A percentile compares a stretch with the other conserved stretches of the same genome.
These are phyloP conservation scores for Huntiella bhutanensis DNA, from an alignment of 2,329 filamentous ascomycete species.

Conservation along the genomic window DNA sequence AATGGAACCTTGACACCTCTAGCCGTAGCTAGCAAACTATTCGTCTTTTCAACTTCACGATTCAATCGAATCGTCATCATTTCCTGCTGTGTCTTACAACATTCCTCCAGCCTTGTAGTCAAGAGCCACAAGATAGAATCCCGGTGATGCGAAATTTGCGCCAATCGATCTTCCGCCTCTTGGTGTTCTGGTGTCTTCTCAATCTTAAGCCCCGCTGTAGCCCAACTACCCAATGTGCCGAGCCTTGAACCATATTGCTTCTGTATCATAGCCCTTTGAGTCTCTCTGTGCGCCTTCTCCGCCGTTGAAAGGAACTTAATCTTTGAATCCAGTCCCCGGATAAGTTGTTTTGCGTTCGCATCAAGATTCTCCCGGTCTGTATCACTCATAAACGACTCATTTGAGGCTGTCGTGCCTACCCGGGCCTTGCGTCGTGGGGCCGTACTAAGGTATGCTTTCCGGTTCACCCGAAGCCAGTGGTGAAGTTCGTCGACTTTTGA, in stretches of 20 bases:
- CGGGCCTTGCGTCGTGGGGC: constrained; percentile 56
- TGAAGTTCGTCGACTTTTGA: constrained; percentile 67
- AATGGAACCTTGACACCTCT: constrained; percentile 17
- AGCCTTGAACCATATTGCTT: constrained; percentile 50
- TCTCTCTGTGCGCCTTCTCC: constrained; percentile 63
- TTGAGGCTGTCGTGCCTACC: constrained; percentile 26
- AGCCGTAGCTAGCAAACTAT: constrained; percentile 58
- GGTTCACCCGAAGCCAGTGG: constrained; percentile 61
- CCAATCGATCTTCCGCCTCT: constrained; percentile 49
- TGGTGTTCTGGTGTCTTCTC: constrained; percentile 45
- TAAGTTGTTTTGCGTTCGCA: constrained; percentile 64
- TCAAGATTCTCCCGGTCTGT: constrained; percentile 73
- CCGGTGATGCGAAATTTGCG: constrained; percentile 48
- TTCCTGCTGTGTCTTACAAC: constrained; percentile 57
- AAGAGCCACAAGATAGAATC: constrained; percentile 75
- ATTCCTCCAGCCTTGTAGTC: constrained; percentile 54
- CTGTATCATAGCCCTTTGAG: constrained; percentile 48
- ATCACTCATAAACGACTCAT: constrained; percentile 42
- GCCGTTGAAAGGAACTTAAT: constrained; percentile 66
- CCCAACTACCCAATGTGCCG: constrained; percentile 46
- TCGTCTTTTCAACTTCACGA: constrained; percentile 74
- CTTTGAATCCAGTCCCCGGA: constrained; percentile 67
- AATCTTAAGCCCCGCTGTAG: constrained; percentile 39
- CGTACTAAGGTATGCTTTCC: constrained; percentile 79
- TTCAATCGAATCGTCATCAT: constrained; percentile 88